phyloP scores from a whole-genome alignment of 2,329 filamentous ascomycete genomes.

The Tolypocladium tropicale region DNA sequence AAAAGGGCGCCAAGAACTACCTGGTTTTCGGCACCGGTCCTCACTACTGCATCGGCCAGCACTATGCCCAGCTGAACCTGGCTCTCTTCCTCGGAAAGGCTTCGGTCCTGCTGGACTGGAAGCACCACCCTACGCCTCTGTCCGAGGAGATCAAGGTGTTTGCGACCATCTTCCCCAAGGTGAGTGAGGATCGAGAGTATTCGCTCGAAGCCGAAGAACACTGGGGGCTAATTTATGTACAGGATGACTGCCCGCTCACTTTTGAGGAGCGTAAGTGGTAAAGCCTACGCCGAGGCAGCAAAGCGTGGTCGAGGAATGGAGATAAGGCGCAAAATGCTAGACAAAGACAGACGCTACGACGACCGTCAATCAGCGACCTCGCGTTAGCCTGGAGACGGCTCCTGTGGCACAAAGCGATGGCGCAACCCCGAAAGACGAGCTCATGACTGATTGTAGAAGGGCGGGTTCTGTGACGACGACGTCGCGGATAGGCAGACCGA shows the following conservation, averaged over 20 bases:
- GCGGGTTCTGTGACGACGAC: constrained; percentile 1
- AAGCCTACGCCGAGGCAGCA: constrained; percentile 1
- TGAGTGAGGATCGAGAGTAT: constrained; percentile 31
- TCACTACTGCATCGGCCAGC: constrained; percentile 93
- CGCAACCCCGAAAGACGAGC: background rate
- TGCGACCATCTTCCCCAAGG: constrained; percentile 95
- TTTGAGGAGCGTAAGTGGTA: constrained; percentile 49
- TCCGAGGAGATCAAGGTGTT: constrained; percentile 98
- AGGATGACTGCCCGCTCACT: constrained; percentile 78
- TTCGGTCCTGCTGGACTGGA: constrained; percentile 78
- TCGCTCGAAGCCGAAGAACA: background rate
- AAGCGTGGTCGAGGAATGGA: background rate
- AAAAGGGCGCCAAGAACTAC: constrained; percentile 84
- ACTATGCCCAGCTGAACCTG: constrained; percentile 81
- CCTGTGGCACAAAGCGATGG: background rate
- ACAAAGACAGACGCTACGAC: background rate
- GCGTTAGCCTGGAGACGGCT: background rate
- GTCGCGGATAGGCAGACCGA: constrained; percentile 1
- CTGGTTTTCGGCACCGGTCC: constrained; percentile 92
- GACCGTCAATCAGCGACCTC: background rate
- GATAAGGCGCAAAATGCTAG: background rate
- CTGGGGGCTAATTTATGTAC: background rate
- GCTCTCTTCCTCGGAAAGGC: constrained; percentile 87
- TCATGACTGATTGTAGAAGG: constrained; percentile 4
- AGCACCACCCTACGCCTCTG: constrained; percentile 69